phyloP scores from a whole-genome alignment of 371 early-diverging fungal genomes.

The Circinella umbellata region DNA sequence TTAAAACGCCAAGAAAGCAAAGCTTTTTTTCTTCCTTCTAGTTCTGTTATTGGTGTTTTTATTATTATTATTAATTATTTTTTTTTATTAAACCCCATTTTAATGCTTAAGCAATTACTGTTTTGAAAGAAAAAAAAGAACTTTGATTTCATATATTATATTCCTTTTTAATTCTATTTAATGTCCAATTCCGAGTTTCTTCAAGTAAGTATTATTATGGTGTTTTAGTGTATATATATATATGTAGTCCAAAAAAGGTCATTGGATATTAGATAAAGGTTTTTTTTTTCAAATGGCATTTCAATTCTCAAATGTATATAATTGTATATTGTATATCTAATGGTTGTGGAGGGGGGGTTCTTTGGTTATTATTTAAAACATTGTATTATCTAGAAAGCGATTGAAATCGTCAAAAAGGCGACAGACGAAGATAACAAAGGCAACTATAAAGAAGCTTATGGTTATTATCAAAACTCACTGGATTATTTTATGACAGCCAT shows the following conservation, averaged over 20 bases:
- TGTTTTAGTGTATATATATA: too few relatives aligned
- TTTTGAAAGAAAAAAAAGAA: too few relatives aligned
- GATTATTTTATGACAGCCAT: constrained; percentile 95
- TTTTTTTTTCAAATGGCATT: too few relatives aligned
- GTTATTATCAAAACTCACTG: constrained; percentile 82
- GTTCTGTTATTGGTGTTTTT: background rate
- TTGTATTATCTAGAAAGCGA: constrained; percentile 67
- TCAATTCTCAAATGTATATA: too few relatives aligned
- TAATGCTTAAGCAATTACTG: constrained; percentile 7
- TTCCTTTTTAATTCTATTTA: background rate
- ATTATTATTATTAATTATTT: too few relatives aligned
- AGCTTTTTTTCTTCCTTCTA: background rate
- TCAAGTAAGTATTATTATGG: constrained; percentile 26
- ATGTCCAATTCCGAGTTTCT: constrained; percentile 48
- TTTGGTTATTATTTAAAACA: background rate
- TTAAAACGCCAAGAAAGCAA: too few relatives aligned
- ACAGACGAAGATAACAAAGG: constrained; percentile 92
- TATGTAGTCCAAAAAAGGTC: too few relatives aligned
- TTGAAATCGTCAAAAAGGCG: constrained; percentile 90
- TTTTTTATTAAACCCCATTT: background rate
- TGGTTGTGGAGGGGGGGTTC: background rate
- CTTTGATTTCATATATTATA: background rate
- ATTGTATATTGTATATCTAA: too few relatives aligned
- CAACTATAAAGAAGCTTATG: constrained; percentile 92
- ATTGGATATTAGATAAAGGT: too few relatives aligned